Conservation (phyloP, 352 stramenopile species). For the Phytopythium ostracodes region DNA sequence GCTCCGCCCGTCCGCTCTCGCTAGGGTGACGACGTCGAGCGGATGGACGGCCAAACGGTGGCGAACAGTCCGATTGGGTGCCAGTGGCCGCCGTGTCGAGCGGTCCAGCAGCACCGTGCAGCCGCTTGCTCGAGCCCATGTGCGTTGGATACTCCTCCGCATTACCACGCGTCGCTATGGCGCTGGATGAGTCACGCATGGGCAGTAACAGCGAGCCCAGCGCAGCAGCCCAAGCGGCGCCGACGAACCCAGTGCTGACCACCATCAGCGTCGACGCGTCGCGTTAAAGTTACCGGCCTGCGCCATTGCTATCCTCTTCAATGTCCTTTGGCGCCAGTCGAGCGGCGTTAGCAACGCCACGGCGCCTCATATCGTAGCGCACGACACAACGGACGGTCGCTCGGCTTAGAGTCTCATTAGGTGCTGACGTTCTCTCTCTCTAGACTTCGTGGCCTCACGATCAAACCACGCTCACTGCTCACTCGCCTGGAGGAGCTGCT, state of each 20-base stretch:
- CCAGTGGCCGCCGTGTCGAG: no score
- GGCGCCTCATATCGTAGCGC: neutral
- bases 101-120: no score
- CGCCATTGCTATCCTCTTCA: no score
- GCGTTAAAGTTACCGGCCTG: no score
- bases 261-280: neutral
- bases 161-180: neutral
- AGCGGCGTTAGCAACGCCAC: neutral
- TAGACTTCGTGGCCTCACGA: neutral
- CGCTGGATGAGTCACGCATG: neutral
- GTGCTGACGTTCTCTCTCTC: neutral
- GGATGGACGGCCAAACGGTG: no score
- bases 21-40: no score
- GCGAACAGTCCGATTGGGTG: no score
- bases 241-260: neutral
- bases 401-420: neutral
- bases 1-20: no score
- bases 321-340: neutral
- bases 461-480: neutral
- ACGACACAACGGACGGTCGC: no score
- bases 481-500: slow-evolving; percentile 4
- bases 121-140: no score
- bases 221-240: neutral
- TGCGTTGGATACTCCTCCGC: no score
- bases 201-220: neutral